phyloP scores from a whole-genome alignment of 2,329 filamentous ascomycete species.

The Biscogniauxia mediterranea region DNA sequence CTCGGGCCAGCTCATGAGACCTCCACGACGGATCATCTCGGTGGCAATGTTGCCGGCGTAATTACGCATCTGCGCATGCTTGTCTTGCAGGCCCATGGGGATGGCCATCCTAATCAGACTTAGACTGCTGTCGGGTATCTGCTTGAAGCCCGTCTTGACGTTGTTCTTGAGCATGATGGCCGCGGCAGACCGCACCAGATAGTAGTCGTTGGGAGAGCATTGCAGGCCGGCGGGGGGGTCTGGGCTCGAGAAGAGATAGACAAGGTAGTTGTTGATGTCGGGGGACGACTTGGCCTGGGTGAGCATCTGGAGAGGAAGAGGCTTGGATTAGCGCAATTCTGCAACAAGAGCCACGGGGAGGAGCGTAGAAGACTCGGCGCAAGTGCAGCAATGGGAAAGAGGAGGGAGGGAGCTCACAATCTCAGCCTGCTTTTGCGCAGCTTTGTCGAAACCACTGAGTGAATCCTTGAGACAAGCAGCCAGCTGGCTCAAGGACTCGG shows the following conservation, averaged over 20 bases:
- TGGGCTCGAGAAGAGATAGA: conserved; percentile 79
- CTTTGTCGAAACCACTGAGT: conserved; percentile 77
- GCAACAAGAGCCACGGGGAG: not conserved
- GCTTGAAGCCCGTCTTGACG: conserved; percentile 71
- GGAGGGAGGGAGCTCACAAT: conserved; percentile 54
- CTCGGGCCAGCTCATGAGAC: conserved; percentile 87
- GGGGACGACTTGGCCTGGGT: conserved; percentile 82
- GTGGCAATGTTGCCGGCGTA: conserved; percentile 93
- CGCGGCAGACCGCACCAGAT: conserved; percentile 79
- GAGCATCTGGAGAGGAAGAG: conserved; percentile 68
- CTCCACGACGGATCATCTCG: conserved; percentile 80
- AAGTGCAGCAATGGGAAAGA: conserved; percentile 3
- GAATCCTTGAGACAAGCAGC: conserved; percentile 89
- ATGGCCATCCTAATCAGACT: conserved; percentile 77
- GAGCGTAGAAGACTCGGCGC: conserved; percentile 9
- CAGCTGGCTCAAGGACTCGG: conserved; percentile 85
- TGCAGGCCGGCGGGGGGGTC: conserved; percentile 60
- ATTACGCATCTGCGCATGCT: conserved; percentile 77
- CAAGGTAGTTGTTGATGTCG: conserved; percentile 96
- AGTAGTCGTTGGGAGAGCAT: conserved; percentile 61
- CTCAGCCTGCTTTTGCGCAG: conserved; percentile 85
- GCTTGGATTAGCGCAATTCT: conserved; percentile 28
- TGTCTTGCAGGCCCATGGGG: conserved; percentile 77
- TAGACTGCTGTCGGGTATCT: conserved; percentile 71
- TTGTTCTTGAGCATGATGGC: conserved; percentile 97